phyloP scores from a whole-genome alignment of 176 grass and related monocot genomes.

The Ensete ventricosum region DNA sequence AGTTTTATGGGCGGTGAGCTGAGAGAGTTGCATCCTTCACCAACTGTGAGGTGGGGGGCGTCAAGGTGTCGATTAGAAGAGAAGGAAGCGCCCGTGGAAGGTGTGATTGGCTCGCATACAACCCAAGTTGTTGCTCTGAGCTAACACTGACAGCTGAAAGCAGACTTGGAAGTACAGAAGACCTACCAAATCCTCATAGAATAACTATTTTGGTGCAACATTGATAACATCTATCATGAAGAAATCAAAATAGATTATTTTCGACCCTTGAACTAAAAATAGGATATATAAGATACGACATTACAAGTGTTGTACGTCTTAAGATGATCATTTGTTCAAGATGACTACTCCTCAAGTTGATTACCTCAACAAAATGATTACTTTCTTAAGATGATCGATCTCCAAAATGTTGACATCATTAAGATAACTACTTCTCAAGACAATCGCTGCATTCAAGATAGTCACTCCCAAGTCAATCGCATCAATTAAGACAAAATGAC shows the following conservation, averaged over 20 bases:
- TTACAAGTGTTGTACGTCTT: no score
- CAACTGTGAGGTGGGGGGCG: background rate
- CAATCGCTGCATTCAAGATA: no score
- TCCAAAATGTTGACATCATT: no score
- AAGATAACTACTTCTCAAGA: no score
- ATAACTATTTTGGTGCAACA: background rate
- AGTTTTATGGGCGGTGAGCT: background rate
- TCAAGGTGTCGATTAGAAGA: conserved; percentile 1
- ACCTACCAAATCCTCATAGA: background rate
- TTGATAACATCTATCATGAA: background rate
- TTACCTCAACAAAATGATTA: no score
- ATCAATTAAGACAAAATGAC: no score
- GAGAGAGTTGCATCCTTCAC: background rate
- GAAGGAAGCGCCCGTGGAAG: background rate
- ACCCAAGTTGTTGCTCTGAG: background rate
- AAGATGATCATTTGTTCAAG: no score
- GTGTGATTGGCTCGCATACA: background rate
- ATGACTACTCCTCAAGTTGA: no score
- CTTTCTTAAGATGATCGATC: no score
- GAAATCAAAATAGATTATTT: background rate
- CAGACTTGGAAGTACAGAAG: background rate
- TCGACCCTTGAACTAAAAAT: no score
- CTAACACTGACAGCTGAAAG: background rate
- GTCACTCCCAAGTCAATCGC: no score
- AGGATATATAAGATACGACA: no score